phyloP scores from a whole-genome alignment of 1,139 yeast genomes.

The Candida frijolesensis region DNA sequence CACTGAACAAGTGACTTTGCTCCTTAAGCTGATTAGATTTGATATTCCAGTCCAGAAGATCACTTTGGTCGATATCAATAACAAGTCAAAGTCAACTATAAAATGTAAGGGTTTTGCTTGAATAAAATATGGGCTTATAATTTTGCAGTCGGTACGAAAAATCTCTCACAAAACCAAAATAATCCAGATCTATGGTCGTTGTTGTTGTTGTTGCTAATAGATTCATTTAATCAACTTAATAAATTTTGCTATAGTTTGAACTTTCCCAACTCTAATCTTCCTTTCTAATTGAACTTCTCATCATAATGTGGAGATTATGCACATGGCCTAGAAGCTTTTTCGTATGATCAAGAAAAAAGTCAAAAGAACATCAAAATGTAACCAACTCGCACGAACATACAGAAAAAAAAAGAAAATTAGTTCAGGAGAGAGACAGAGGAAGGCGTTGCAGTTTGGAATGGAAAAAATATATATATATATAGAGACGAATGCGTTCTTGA shows the following conservation, averaged over 20 bases:
- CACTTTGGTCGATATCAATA: conserved; percentile 13
- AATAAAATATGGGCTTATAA: neutral
- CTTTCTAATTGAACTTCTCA: neutral
- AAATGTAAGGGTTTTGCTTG: neutral
- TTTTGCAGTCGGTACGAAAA: neutral
- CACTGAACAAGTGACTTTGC: conserved; percentile 10
- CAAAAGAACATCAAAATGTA: neutral
- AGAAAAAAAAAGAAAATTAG: neutral
- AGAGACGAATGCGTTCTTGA: too few relatives aligned
- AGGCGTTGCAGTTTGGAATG: neutral
- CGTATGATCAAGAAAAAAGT: neutral
- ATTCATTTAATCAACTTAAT: too few relatives aligned
- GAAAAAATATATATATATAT: neutral
- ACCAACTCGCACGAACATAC: neutral
- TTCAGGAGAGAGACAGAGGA: neutral
- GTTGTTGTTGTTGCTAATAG: too few relatives aligned
- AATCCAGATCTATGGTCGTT: too few relatives aligned
- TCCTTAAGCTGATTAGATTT: conserved; percentile 11
- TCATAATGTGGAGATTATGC: too few relatives aligned
- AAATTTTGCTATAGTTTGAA: too few relatives aligned
- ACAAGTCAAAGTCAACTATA: conserved; percentile 8
- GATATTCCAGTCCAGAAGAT: conserved; percentile 4
- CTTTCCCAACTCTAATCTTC: neutral
- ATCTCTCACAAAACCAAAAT: too few relatives aligned
- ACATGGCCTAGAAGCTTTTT: too few relatives aligned